Evolutionary conservation across 2,329 filamentous ascomycete genomes (phyloP), one percentile per base, ranked within the genome.

Genomic region (Cladosporium sphaerospermum): DNA sequence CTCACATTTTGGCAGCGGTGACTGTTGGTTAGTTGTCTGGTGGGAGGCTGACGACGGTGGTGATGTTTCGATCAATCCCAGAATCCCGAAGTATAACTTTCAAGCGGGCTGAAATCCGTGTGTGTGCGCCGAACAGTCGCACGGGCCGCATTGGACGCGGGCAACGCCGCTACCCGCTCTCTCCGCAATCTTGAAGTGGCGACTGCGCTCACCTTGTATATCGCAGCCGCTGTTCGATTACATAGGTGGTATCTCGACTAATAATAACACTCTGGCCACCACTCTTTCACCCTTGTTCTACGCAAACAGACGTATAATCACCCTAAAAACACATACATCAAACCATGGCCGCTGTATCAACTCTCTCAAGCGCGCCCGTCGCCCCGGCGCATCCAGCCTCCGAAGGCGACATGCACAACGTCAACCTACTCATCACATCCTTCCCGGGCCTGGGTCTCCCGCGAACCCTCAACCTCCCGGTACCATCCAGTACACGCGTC

Each of bases 391-490:
- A 40, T 18, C 31, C 18, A 4, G 11, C 36, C n/a, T 19, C 13
- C 14, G 40, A 43, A 9, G 16, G 23, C 32, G 40, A 44, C 40
- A 14, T 3, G 18, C 50, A 46, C 44, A 31, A 32, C n/a, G 74
- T 95, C 67, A 96, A 95, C 71, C 78, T 97, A 58, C 81, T 97
- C 55, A 76, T 99, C 56, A 85, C 89, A 61, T 89, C 86, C 57
- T 92, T 97, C 65, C 79, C 85, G 7, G 92, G 92, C 58, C 79
- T 95, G 14, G 84, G 85, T 44, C 79, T 96, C 6, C 90, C 92
- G 2, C 75, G 86, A n/a, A 95, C 90, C 0, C 77, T 95, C 33
- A 83, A 86, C 4, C 77, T 96, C n/a, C 84, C 88, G 1, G 73
- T 95, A 18, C 75, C 82, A 8, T 73, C 81, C 23, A 76, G 82